Conservation (phyloP, 2,329 filamentous ascomycete genomes). For the Arthrobotrys musiformis region DNA sequence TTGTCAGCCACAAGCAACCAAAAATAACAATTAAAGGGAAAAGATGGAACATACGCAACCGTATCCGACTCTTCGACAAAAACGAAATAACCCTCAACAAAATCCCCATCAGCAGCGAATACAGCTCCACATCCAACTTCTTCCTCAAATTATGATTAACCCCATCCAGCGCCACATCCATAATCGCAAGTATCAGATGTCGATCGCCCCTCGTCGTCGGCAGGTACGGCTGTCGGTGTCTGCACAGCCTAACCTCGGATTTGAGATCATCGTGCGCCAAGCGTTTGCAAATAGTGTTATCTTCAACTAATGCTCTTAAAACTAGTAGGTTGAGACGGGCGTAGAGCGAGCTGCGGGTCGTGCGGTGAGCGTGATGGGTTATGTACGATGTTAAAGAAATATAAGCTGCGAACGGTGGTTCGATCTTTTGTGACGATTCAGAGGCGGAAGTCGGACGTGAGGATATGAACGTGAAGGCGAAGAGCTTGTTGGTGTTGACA, state of each 20-base stretch:
- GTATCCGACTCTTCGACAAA: constrained; percentile 81
- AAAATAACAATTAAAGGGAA: not conserved
- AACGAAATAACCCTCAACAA: constrained; percentile 84
- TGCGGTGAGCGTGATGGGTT: constrained; percentile 90
- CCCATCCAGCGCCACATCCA: constrained; percentile 89
- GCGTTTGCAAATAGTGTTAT: constrained; percentile 81
- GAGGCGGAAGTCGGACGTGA: constrained; percentile 2
- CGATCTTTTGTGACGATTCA: constrained; percentile 60
- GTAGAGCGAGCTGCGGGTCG: constrained; percentile 80
- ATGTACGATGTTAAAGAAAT: constrained; percentile 92
- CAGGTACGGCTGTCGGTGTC: constrained; percentile 86
- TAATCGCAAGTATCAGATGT: constrained; percentile 76
- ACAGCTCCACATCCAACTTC: constrained; percentile 84
- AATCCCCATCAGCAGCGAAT: constrained; percentile 83
- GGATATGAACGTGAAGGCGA: constrained; percentile 78
- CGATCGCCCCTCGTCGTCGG: constrained; percentile 79
- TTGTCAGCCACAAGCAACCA: constrained; percentile 15
- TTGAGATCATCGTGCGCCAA: constrained; percentile 84
- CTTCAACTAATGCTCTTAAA: constrained; percentile 86
- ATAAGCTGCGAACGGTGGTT: constrained; percentile 81
- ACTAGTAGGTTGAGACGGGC: constrained; percentile 86
- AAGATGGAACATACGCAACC: constrained; percentile 67
- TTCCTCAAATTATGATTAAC: constrained; percentile 93
- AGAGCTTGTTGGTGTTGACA: constrained; percentile 91
- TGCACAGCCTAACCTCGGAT: constrained; percentile 80